These are phyloP conservation scores for Coniella lustricola DNA, from an alignment of 2,329 filamentous ascomycete species.

Conservation along the genomic window DNA sequence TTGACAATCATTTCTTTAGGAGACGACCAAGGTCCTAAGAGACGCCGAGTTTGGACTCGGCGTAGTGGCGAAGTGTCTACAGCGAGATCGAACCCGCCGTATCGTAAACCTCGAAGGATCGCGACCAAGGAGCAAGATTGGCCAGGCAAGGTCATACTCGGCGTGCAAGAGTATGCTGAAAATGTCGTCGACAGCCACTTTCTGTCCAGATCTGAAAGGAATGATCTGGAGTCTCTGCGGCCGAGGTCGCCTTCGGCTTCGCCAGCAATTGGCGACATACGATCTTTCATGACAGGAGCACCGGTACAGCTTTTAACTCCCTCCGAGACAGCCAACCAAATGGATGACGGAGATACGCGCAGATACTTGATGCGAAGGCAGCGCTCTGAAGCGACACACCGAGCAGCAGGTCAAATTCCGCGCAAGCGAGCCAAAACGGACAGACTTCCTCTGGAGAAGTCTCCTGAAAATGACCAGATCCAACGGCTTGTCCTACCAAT, in stretches of 20 bases:
- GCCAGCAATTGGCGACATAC: neutral
- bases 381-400: constrained; percentile 14
- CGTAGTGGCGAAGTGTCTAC: constrained; percentile 4
- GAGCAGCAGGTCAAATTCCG: constrained; percentile 12
- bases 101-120: constrained; percentile 5
- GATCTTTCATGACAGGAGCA: neutral
- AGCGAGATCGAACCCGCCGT: constrained; percentile 2
- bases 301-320: neutral
- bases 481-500: constrained; percentile 16
- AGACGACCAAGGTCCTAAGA: neutral
- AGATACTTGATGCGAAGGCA: constrained; percentile 19
- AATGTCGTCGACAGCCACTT: neutral
- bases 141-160: neutral
- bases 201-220: neutral
- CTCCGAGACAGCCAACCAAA: neutral
- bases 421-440: constrained; percentile 19
- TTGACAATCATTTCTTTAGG: constrained; percentile 1
- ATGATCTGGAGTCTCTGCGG: neutral
- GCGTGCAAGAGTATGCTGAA: neutral
- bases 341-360: constrained; percentile 10
- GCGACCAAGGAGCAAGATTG: constrained; percentile 1
- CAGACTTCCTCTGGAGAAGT: constrained; percentile 21
- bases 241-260: neutral
- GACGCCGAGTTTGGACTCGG: neutral
- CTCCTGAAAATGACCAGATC: constrained; percentile 13